A percentile compares a stretch with the other conserved stretches of the same genome.
These are phyloP conservation scores for Talaromyces piceae DNA, from an alignment of 2,329 filamentous ascomycete genomes.

Conservation along the genomic window DNA sequence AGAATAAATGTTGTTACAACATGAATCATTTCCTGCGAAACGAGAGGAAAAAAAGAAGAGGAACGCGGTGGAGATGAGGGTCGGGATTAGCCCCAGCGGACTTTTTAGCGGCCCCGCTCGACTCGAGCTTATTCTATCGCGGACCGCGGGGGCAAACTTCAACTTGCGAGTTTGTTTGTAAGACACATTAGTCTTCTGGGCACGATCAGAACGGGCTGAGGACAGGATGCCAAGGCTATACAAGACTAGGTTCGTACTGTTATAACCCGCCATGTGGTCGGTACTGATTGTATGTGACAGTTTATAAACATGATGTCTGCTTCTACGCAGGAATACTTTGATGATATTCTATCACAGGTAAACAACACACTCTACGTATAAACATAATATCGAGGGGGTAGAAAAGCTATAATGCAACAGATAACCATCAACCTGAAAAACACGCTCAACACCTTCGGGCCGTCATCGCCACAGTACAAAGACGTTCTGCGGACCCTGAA, in stretches of 20 bases:
- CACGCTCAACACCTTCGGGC: conserved; percentile 32
- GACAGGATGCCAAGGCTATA: too few relatives aligned
- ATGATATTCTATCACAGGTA: neutral
- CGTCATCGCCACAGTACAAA: conserved; percentile 30
- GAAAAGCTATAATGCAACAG: too few relatives aligned
- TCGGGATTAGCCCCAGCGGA: too few relatives aligned
- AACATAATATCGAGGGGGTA: too few relatives aligned
- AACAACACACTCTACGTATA: too few relatives aligned
- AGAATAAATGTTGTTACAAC: too few relatives aligned
- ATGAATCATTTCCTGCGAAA: too few relatives aligned
- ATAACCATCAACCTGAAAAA: conserved; percentile 38
- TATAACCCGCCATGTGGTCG: too few relatives aligned
- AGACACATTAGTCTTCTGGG: too few relatives aligned
- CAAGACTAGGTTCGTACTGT: too few relatives aligned
- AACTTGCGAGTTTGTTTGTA: neutral
- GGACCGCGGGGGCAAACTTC: neutral
- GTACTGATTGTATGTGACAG: too few relatives aligned
- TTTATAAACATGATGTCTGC: neutral
- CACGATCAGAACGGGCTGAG: too few relatives aligned
- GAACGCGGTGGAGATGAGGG: neutral
- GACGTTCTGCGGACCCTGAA: conserved; percentile 30
- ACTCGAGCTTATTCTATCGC: neutral
- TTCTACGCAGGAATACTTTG: neutral
- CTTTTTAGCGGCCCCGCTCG: conserved; percentile 1
- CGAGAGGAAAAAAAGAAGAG: neutral